Percentiles rank a stretch among this genome's conserved stretches.
Evolutionary conservation across 139 green algal species (phyloP).

Genomic region (Micractinium sp.): DNA sequence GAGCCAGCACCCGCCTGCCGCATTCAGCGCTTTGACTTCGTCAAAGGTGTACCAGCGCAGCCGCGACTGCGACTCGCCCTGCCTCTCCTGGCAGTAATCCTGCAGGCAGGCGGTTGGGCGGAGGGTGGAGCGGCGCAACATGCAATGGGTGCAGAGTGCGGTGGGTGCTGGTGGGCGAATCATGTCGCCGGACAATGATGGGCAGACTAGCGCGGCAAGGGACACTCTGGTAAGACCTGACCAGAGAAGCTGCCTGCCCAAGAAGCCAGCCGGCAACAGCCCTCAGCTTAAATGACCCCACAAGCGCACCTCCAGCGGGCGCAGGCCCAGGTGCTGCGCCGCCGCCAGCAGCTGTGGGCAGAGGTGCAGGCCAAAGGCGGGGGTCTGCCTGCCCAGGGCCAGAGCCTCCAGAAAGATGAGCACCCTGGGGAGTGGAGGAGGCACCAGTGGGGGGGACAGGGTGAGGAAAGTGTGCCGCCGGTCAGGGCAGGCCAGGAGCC

Average conservation of each 20-base stretch:
- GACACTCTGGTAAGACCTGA: not conserved
- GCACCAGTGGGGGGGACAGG: not conserved
- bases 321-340: slow-evolving; percentile 53
- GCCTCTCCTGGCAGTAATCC: slow-evolving; percentile 54
- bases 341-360: slow-evolving; percentile 51
- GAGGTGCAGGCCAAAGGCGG: slow-evolving; percentile 59
- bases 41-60: slow-evolving; percentile 53
- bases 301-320: slow-evolving; percentile 52
- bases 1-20: slow-evolving; percentile 48
- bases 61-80: slow-evolving; percentile 47
- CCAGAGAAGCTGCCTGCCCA: not conserved
- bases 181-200: too few relatives aligned
- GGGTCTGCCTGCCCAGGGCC: slow-evolving; percentile 35
- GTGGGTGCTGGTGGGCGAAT: not conserved
- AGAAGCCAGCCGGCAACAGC: not conserved
- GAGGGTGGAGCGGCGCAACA: not conserved
- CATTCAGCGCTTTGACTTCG: slow-evolving; percentile 63
- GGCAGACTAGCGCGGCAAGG: not conserved
- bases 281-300: not conserved
- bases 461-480: not conserved
- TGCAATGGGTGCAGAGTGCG: not conserved
- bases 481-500: not conserved
- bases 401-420: slow-evolving; percentile 74
- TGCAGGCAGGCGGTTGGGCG: not conserved
- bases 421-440: slow-evolving; percentile 32